Percentiles rank a stretch among this genome's conserved stretches.
Conservation (phyloP, 1,284 basidiomycete genomes). For the Boletus holoroseus region DNA sequence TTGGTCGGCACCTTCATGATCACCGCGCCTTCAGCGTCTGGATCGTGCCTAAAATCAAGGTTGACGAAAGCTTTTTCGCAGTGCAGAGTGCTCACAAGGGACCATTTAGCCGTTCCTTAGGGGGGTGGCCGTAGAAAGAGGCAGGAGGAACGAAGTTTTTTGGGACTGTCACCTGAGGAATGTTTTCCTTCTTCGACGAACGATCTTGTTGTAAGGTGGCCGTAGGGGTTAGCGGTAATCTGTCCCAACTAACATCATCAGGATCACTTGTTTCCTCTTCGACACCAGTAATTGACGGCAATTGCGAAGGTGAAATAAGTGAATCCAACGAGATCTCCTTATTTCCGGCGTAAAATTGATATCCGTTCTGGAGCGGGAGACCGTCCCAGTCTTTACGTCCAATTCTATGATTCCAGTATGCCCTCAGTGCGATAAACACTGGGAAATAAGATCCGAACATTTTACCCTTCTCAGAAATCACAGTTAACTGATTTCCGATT, state of each 20-base stretch:
- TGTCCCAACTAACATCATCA: slow-evolving; percentile 10
- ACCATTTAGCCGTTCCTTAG: slow-evolving; percentile 43
- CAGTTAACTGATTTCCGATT: slow-evolving; percentile 46
- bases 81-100: slow-evolving; percentile 46
- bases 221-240: neutral
- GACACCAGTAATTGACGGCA: slow-evolving; percentile 45
- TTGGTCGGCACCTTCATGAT: slow-evolving; percentile 80
- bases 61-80: slow-evolving; percentile 7
- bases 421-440: slow-evolving; percentile 11
- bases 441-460: slow-evolving; percentile 39
- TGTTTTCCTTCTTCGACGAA: slow-evolving; percentile 28
- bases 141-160: slow-evolving; percentile 51
- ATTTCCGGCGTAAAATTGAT: slow-evolving; percentile 46
- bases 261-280: slow-evolving; percentile 27
- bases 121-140: slow-evolving; percentile 52
- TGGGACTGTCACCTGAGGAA: slow-evolving; percentile 6
- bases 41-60: slow-evolving; percentile 55
- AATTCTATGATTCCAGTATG: slow-evolving; percentile 41
- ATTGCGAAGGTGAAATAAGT: slow-evolving; percentile 42
- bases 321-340: slow-evolving; percentile 61
- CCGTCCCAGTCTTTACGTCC: slow-evolving; percentile 61
- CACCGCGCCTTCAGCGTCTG: slow-evolving; percentile 68
- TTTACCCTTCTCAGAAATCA: slow-evolving; percentile 67
- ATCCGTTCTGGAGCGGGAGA: slow-evolving; percentile 46
- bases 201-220: slow-evolving; percentile 4